Base-by-base conservation (phyloP, 192 early-diverging fungal genomes). In the Linnemannia elongata region DNA sequence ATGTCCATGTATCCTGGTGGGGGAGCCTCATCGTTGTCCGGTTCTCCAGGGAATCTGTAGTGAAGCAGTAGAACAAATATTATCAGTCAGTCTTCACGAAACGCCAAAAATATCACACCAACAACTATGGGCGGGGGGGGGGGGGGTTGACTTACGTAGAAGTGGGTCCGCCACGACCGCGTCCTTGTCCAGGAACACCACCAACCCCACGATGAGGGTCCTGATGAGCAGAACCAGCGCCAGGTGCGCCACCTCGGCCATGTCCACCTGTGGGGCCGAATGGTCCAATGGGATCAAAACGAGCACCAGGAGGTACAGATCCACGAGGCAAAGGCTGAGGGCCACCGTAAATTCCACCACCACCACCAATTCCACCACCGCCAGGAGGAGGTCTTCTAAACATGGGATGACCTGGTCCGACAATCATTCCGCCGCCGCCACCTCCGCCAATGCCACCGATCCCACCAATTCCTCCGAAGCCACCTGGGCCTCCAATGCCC, bases 271-370 rank as follows among this genome's bases (percentile, higher is more conserved):
- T 55, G 9, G 82, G 74, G 20, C 93, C 95, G 81, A 96, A 96
- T 17, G 97, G 97, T 22, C 91, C 92, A 79, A 98, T 96, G 9
- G 97, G 97, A 85, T 99, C 97, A 88, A 97, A 99, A 30, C 97
- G 92, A 15, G 97, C 97, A 35, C 96, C 96, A 18, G 97, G 92
- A 13, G 96, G 96, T 68, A 96, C 95, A 36, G 95, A 91, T 35
- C 93, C 95, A 76, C 92, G 89, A 30, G 95, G 95, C n/a, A 97
- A 89, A 12, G 87, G 76, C 77, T 88, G 89, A 27, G 93, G 92
- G 18, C 93, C 93, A 22, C 93, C 94, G 74, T 83, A 89, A 47
- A 91, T 86, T 57, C 89, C 89, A 41, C 92, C 78, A 41, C 92
- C 78, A 35, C 87, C 82, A 33, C 86, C 39, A 57, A 63, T 44